These are phyloP conservation scores for Pyricularia grisea DNA, from an alignment of 2,329 filamentous ascomycete species.

Conservation along the genomic window DNA sequence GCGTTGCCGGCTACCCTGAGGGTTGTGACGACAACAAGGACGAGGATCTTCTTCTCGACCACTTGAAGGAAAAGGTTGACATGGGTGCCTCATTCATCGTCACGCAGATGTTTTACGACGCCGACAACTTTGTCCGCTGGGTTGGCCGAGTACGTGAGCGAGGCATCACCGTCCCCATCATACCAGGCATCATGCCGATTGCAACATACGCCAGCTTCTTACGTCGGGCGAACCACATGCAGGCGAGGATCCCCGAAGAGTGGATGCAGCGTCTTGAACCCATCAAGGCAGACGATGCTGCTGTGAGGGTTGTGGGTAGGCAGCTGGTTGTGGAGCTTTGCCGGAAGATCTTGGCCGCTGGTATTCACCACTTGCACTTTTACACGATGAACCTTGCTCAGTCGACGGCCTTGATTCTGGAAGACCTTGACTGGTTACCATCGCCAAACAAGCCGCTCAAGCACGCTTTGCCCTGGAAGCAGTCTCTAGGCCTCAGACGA, in stretches of 20 bases:
- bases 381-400: constrained; percentile 99
- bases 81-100: constrained; percentile 89
- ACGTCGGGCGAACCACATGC: constrained; percentile 82
- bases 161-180: constrained; percentile 63
- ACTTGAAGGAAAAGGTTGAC: constrained; percentile 95
- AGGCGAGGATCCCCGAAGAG: constrained; percentile 68
- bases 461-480: constrained; percentile 91
- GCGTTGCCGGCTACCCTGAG: constrained; percentile 93
- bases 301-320: constrained; percentile 84
- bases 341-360: constrained; percentile 69
- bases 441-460: constrained; percentile 69
- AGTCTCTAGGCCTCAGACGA: constrained; percentile 81
- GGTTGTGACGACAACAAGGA: constrained; percentile 90
- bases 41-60: constrained; percentile 74
- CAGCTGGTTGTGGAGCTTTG: constrained; percentile 84
- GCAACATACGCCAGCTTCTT: constrained; percentile 91
- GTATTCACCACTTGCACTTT: constrained; percentile 87
- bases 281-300: constrained; percentile 92
- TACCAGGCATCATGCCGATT: constrained; percentile 91
- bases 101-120: constrained; percentile 99
- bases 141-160: constrained; percentile 74
- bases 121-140: constrained; percentile 90
- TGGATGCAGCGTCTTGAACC: constrained; percentile 82
- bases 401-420: constrained; percentile 86
- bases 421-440: constrained; percentile 77